These are phyloP conservation scores for Ascochyta viciae-villosae DNA, from an alignment of 2,329 filamentous ascomycete species.

Conservation along the genomic window DNA sequence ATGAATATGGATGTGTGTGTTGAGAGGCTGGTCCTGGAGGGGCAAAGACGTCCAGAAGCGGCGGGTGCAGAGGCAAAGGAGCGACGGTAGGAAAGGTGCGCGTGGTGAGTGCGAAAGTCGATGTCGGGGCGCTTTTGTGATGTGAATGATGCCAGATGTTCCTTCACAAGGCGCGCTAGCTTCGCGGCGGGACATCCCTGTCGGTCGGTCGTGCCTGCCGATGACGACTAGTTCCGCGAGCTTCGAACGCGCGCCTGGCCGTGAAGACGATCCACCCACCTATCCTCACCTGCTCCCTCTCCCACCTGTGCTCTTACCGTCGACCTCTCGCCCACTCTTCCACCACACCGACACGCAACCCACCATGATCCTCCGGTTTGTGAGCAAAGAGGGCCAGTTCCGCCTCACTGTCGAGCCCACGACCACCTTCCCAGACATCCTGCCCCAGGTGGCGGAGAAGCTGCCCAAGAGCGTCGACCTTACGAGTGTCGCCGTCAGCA, in stretches of 20 bases:
- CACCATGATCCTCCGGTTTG: constrained; percentile 81
- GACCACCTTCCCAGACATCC: constrained; percentile 71
- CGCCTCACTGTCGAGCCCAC: constrained; percentile 78
- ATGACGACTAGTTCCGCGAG: constrained; percentile 18
- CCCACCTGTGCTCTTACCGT: neutral
- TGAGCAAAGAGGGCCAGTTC: constrained; percentile 91
- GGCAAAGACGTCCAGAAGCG: neutral
- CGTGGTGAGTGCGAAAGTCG: constrained; percentile 4
- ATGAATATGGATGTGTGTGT: neutral
- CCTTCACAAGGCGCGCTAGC: constrained; percentile 13
- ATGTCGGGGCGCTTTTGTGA: constrained; percentile 12
- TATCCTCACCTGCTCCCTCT: neutral
- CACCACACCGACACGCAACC: neutral
- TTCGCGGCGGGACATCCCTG: constrained; percentile 15
- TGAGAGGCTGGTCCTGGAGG: neutral
- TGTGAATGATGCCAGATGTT: constrained; percentile 21
- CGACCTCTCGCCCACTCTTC: neutral
- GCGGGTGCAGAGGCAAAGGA: constrained; percentile 3
- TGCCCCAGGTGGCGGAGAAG: constrained; percentile 64
- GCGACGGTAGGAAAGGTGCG: constrained; percentile 10
- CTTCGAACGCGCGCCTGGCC: constrained; percentile 11
- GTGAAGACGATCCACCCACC: constrained; percentile 3
- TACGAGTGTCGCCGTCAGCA: constrained; percentile 64
- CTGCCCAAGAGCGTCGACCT: constrained; percentile 64
- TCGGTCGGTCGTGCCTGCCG: constrained; percentile 12